A percentile compares a stretch with the other conserved stretches of the same genome.
Evolutionary conservation across 2,329 filamentous ascomycete genomes (phyloP).

Genomic region (Cladobotryum protrusum): DNA sequence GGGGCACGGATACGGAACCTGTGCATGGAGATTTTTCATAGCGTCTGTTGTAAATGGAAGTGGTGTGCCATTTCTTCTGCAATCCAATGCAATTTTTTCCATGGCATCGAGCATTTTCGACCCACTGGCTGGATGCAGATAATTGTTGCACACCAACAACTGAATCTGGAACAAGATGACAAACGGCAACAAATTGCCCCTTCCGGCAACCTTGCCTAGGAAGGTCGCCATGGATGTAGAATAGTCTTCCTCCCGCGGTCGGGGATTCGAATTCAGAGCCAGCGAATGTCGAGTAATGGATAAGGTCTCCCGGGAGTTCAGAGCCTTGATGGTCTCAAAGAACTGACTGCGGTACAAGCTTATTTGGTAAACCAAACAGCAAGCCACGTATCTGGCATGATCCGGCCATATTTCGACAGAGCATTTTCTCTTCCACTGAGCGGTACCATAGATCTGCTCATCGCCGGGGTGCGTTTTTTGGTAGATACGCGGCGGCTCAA

Average conservation of each 20-base stretch:
- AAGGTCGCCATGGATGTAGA: conserved; percentile 26
- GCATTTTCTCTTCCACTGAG: conserved; percentile 23
- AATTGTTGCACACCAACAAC: conserved; percentile 56
- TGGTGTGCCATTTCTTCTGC: conserved; percentile 17
- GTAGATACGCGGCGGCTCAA: conserved; percentile 46
- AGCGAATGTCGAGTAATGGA: conserved; percentile 20
- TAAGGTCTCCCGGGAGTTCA: conserved; percentile 19
- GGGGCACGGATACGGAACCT: conserved; percentile 50
- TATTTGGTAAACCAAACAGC: conserved; percentile 42
- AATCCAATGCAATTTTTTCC: conserved; percentile 21
- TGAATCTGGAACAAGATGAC: conserved; percentile 56
- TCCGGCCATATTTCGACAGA: conserved; percentile 19
- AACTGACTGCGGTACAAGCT: neutral
- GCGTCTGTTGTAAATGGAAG: conserved; percentile 45
- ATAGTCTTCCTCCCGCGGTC: conserved; percentile 14
- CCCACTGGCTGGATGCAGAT: conserved; percentile 50
- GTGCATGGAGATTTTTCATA: conserved; percentile 44
- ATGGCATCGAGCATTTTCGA: conserved; percentile 40
- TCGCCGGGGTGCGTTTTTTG: conserved; percentile 1
- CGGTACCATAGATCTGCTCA: neutral
- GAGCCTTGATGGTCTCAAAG: conserved; percentile 13
- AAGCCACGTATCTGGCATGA: conserved; percentile 31
- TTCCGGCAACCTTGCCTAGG: conserved; percentile 21
- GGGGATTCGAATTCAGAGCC: conserved; percentile 10
- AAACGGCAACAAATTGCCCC: conserved; percentile 37